phyloP scores from a whole-genome alignment of 257 asterid species.

The Solanum piurae region DNA sequence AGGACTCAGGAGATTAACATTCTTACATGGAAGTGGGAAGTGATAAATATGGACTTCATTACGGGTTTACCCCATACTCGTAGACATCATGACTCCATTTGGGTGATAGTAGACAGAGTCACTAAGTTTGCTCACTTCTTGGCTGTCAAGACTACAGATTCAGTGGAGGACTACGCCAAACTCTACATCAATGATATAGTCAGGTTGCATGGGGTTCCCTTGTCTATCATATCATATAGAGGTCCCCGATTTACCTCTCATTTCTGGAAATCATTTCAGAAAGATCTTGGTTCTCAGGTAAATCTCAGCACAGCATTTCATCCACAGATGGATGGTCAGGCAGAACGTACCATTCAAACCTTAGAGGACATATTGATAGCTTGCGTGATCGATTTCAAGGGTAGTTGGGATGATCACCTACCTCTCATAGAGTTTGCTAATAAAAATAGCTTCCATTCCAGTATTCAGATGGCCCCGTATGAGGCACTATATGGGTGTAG shows the following conservation, averaged over 20 bases:
- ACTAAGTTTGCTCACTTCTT: not conserved
- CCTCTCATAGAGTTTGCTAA: too few relatives aligned
- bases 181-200: not conserved
- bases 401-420: too few relatives aligned
- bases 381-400: too few relatives aligned
- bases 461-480: too few relatives aligned
- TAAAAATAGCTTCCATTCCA: too few relatives aligned
- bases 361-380: too few relatives aligned
- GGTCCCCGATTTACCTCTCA: not conserved
- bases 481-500: too few relatives aligned
- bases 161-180: fast-evolving
- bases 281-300: too few relatives aligned
- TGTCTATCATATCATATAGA: not conserved
- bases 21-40: not conserved
- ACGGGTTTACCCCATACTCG: not conserved
- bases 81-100: not conserved
- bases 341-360: too few relatives aligned
- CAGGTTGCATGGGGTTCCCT: not conserved
- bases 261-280: too few relatives aligned
- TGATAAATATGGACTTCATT: not conserved
- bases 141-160: not conserved
- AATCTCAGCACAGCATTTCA: too few relatives aligned
- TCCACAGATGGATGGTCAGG: too few relatives aligned
- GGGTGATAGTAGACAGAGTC: not conserved
- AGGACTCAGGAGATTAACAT: not conserved